These are phyloP conservation scores for Brassica juncea DNA, from an alignment of 345 rosid genomes.

Conservation along the genomic window DNA sequence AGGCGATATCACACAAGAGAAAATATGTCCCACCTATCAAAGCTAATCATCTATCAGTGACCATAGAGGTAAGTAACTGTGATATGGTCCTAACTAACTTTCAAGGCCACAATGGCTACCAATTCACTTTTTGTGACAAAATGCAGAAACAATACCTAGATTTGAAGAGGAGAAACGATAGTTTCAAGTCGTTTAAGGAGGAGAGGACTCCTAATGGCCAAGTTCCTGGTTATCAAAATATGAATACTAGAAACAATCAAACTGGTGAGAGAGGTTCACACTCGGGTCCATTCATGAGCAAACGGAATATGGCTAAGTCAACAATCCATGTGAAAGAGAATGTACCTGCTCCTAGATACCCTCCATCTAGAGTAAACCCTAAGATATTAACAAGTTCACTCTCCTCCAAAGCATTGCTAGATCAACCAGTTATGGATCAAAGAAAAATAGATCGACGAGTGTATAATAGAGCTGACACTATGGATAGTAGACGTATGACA, in stretches of 20 bases:
- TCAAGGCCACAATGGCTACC: not conserved
- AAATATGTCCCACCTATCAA: slow-evolving; percentile 25
- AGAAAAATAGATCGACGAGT: slow-evolving; percentile 30
- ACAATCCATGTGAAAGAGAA: slow-evolving; percentile 28
- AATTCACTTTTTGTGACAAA: slow-evolving; percentile 8
- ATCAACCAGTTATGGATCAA: slow-evolving; percentile 16
- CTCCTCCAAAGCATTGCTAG: slow-evolving; percentile 27
- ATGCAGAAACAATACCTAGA: slow-evolving; percentile 36
- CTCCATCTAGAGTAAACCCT: slow-evolving; percentile 15
- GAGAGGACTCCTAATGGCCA: slow-evolving; percentile 19
- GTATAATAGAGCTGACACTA: slow-evolving; percentile 28
- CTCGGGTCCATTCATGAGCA: slow-evolving; percentile 40
- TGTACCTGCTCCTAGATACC: slow-evolving; percentile 26
- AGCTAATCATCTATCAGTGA: slow-evolving; percentile 18
- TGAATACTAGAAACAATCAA: slow-evolving; percentile 10
- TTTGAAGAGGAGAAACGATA: slow-evolving; percentile 25
- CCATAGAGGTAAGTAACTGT: slow-evolving; percentile 36
- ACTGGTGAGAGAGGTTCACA: slow-evolving; percentile 27
- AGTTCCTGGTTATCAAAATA: not conserved
- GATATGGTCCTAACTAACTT: not conserved
- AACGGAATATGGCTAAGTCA: slow-evolving; percentile 14
- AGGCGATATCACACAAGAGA: slow-evolving; percentile 22
- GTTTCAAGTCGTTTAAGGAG: slow-evolving; percentile 35
- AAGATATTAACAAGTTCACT: slow-evolving; percentile 13
- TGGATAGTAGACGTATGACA: slow-evolving; percentile 36